Base-by-base conservation (phyloP, 345 rosid species). In the Lenwebbia sp. region DNA sequence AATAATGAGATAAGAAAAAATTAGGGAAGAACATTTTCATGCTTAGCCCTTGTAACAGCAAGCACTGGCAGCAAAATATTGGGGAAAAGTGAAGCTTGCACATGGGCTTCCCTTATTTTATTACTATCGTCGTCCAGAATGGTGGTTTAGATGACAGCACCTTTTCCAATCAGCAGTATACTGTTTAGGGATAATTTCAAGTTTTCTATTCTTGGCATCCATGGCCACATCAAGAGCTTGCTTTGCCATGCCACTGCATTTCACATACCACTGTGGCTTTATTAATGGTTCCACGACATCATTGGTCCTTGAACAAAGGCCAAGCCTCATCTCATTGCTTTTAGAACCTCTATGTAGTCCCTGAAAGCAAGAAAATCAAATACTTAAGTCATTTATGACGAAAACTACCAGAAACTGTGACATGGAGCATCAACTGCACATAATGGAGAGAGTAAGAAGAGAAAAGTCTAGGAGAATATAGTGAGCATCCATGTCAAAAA, bases 181-280 rank as follows among this genome's bases (percentile, higher is more conserved):
- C 89, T 96, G 99, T 85, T 94, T 94, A 11, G 98, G 99, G 84
- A 97, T 90, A 88, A 97, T 92, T 87, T 96, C 96, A 85, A 97
- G 93, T 88, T 87, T 94, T 91, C 88, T 92, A 87, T 90, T 93
- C 83, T 90, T 94, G 54, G 86, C 94, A 89, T 88, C 90, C 44
- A 85, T 88, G 65, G 93, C 99, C 70, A 91, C 97, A 87, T 94
- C 93, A 82, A 97, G 99, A 88, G 96, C 98, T 86, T 94, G 90
- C 89, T 90, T 94, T 57, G 92, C 99, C 91, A 97, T 91, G 88
- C 53, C 89, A 86, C 90, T 86, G 90, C 98, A 96, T 53, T 90
- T 89, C 60, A 97, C 98, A 87, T 90, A 97, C 99, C 99, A 96
- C 65, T 96, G 99, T 70, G 98, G 98, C 93, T 95, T 97, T 88